Conservation (phyloP, 1,284 basidiomycete genomes). For the Microbotryomycetes sp. region DNA sequence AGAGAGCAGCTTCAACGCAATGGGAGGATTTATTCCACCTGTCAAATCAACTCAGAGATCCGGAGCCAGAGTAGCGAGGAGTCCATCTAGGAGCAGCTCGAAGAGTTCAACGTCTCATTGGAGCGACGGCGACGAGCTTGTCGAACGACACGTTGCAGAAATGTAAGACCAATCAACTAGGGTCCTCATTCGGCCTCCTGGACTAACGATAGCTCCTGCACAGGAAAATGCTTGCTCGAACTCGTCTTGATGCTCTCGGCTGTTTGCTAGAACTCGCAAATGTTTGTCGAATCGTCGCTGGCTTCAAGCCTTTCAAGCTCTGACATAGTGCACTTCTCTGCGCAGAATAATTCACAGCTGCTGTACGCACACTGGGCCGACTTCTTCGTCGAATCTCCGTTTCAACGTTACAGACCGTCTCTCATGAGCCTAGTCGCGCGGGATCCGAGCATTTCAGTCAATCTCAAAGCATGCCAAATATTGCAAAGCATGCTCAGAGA, state of each 20-base stretch:
- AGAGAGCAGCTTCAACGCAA: too few relatives aligned
- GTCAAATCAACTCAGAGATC: too few relatives aligned
- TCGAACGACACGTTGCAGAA: too few relatives aligned
- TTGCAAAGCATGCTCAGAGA: slow-evolving; percentile 8
- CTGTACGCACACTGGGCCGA: slow-evolving; percentile 20
- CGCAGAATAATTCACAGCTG: slow-evolving; percentile 4
- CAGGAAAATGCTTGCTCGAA: slow-evolving; percentile 4
- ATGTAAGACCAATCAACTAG: too few relatives aligned
- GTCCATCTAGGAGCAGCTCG: not conserved
- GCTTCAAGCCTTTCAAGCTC: not conserved
- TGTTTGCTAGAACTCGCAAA: slow-evolving; percentile 8
- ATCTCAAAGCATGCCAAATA: not conserved
- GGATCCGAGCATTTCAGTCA: slow-evolving; percentile 12
- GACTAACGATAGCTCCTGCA: too few relatives aligned
- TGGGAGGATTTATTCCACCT: too few relatives aligned
- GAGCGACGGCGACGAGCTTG: too few relatives aligned
- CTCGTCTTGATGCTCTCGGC: slow-evolving; percentile 12
- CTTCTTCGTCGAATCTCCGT: slow-evolving; percentile 25
- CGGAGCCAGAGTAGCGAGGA: too few relatives aligned
- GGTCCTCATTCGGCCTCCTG: too few relatives aligned
- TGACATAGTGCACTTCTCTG: not conserved
- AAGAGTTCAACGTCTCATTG: not conserved
- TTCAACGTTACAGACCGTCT: slow-evolving; percentile 1
- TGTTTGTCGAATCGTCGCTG: not conserved
- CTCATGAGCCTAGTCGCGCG: slow-evolving; percentile 14